Evolutionary conservation across 352 stramenopile genomes (phyloP), one percentile per base, ranked within the genome.

Genomic region (Globisporangium cylindrosporum): DNA sequence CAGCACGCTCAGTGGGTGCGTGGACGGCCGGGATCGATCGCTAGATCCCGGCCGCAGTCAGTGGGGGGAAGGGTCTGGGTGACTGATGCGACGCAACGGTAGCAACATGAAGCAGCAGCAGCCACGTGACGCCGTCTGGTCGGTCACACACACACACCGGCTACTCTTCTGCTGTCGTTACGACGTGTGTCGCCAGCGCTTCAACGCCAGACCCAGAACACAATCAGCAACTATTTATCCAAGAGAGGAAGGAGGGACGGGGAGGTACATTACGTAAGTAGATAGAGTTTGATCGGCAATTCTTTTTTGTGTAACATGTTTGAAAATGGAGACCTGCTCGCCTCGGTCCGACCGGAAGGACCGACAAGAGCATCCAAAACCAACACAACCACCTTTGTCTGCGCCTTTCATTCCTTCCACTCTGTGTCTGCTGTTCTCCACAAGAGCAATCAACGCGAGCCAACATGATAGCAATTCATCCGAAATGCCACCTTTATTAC

Each of bases 341-440:
- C 1, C 15, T 36, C 60, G 58, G 59, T 71, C 66, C 59, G 66
- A 71, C 56, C 59, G 59, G 48, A 63, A 67, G 58, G 66, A 18
- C 48, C 27, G 55, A 62, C 29, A 22, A n/a, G 10, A 67, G 38
- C 4, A 43, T 60, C 14, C 15, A n/a, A 60, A 41, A 51, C 7
- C 43, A 14, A 57, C 29, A 8, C 29, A 32, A 41, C 4, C 56
- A 15, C 32, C 22, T 36, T 63, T 22, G 46, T 14, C 38, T 25
- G 8, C 57, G n/a, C 7, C 25, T 60, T 57, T 24, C 5, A 8
- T 53, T 64, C 24, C 14, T 25, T 51, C 2, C 14, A n/a, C 34
- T 4, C 22, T 55, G 60, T 7, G 48, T 60, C 18, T 58, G 29
- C 27, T 53, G 25, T 15, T 57, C 7, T 18, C 2, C 49, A 9